Evolutionary conservation across 2,329 filamentous ascomycete genomes (phyloP).

Genomic region (Capronia epimyces): DNA sequence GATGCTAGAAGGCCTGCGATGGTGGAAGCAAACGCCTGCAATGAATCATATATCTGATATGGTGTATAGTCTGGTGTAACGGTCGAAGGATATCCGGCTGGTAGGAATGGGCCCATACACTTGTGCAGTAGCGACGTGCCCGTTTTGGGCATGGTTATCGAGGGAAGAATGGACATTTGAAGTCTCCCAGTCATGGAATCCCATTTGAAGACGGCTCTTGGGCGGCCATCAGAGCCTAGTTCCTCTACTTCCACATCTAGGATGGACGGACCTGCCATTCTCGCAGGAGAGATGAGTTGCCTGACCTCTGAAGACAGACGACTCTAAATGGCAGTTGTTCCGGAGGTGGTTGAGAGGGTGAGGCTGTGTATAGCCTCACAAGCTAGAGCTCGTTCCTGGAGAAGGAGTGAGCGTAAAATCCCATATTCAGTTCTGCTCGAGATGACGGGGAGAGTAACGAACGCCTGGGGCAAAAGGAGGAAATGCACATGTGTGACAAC

Average conservation of each 20-base stretch:
- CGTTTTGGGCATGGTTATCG: background rate
- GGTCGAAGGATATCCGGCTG: conserved; percentile 79
- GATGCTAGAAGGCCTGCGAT: conserved; percentile 75
- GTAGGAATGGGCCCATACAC: conserved; percentile 69
- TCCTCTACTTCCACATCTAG: conserved; percentile 11
- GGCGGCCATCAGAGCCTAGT: conserved; percentile 11
- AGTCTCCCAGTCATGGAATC: background rate
- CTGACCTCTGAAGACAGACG: too few relatives aligned
- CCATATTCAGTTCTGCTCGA: too few relatives aligned
- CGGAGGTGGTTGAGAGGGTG: too few relatives aligned
- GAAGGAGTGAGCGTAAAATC: too few relatives aligned
- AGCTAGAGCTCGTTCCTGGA: too few relatives aligned
- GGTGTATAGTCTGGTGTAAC: conserved; percentile 71
- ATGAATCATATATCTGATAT: conserved; percentile 53
- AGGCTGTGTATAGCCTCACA: too few relatives aligned
- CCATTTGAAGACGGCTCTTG: conserved; percentile 4
- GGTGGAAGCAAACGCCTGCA: conserved; percentile 78
- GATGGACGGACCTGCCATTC: background rate
- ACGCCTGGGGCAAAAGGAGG: too few relatives aligned
- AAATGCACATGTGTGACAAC: too few relatives aligned
- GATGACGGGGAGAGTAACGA: too few relatives aligned
- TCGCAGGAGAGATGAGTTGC: background rate
- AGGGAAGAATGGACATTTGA: background rate
- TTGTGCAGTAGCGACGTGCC: conserved; percentile 9
- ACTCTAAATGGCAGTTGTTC: too few relatives aligned